Conservation (phyloP, 805 yeast genomes). For the Sugiyamaella chiloensis region DNA sequence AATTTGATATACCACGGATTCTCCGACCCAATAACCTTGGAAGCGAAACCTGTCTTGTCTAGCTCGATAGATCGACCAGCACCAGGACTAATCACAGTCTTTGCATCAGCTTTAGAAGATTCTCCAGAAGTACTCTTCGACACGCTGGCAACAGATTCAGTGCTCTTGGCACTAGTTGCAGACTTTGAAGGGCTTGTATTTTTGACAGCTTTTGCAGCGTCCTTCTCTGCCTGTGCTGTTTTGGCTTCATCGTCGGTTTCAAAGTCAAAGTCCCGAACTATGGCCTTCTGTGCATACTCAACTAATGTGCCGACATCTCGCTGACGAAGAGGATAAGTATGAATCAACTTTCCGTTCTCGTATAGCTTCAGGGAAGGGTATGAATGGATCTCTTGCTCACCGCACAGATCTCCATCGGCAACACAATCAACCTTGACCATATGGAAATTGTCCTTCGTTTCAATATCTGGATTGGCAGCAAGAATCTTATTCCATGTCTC, state of each 20-base stretch:
- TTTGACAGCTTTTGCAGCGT: background rate
- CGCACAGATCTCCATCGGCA: slow-evolving; percentile 82
- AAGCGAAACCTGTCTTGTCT: slow-evolving; percentile 28
- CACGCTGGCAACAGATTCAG: slow-evolving; percentile 2
- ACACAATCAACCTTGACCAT: slow-evolving; percentile 77
- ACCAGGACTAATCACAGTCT: slow-evolving; percentile 28
- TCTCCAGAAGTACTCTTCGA: background rate
- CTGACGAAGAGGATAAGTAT: slow-evolving; percentile 2
- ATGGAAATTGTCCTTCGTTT: slow-evolving; percentile 50
- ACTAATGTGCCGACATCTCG: slow-evolving; percentile 7
- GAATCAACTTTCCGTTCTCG: slow-evolving; percentile 29
- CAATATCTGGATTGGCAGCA: slow-evolving; percentile 47
- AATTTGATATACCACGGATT: slow-evolving; percentile 42
- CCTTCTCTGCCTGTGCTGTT: slow-evolving; percentile 2
- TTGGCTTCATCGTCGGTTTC: slow-evolving; percentile 8
- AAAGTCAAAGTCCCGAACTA: background rate
- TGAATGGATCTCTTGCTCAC: slow-evolving; percentile 54
- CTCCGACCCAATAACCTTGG: slow-evolving; percentile 26
- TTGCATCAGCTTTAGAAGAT: background rate
- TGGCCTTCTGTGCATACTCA: slow-evolving; percentile 5
- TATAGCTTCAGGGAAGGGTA: slow-evolving; percentile 75
- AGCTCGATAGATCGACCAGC: slow-evolving; percentile 35
- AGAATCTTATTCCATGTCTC: slow-evolving; percentile 57
- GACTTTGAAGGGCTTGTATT: background rate
- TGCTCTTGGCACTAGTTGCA: slow-evolving; percentile 9